Base-by-base conservation (phyloP, 2,329 filamentous ascomycete species). In the Coniochaeta ligniaria region DNA sequence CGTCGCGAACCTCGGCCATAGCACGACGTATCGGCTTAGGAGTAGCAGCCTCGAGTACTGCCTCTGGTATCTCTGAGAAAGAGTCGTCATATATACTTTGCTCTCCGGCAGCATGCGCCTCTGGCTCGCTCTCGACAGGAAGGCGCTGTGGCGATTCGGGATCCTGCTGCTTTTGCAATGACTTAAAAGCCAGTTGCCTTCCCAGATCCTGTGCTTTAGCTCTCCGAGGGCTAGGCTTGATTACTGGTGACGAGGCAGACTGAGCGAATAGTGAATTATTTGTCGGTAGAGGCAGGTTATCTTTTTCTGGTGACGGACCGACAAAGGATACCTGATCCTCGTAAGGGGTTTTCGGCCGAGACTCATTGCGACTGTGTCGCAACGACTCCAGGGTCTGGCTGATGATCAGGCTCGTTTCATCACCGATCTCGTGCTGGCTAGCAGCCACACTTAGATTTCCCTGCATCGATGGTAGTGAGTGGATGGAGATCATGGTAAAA, bases 401-500 rank as follows among this genome's bases (percentile, higher is more conserved):
- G 59, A 85, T 83, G 56, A 86, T 83, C 45, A 80, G 68, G 59
- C 78, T 84, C 0, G 83, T 85, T 35, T 79, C 78, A 20, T 85
- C 82, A 4, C 82, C 83, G 63, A 84, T 74, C 33, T 83, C 80
- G 9, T 76, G 73, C 3, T 75, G 69, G 1, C 69, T 65, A 2
- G 72, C 70, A 3, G 71, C 68, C 26, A 72, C 70, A n/a, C 68
- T 65, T 61, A 69, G 73, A 17, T 36, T n/a, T 1, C 72, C 75
- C 38, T 78, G 78, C 60, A 84, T 73, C 0, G 81, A 82, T 2
- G 79, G 80, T 20, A 85, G 72, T 2, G 81, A 82, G 54, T 82
- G 77, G 62, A 83, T 76, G 35, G 81, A 81, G 60, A 85, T 85
- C 81, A 84, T 84, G 67, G 82, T 85, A 63, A 85, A 84, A 43